These are phyloP conservation scores for Vicia faba DNA, from an alignment of 306 rosid genomes.

Conservation along the genomic window DNA sequence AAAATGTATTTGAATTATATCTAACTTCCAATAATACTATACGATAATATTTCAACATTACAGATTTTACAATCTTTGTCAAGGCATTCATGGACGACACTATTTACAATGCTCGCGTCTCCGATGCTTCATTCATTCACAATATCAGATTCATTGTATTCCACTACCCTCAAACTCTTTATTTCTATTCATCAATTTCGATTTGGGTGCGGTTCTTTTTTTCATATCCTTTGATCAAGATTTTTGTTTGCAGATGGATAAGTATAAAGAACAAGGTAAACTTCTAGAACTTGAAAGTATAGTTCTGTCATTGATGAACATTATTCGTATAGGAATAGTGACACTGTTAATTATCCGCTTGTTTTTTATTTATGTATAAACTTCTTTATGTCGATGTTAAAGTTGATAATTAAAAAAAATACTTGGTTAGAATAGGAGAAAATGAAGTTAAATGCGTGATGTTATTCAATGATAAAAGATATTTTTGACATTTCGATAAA, in stretches of 20 bases:
- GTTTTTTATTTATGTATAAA: too few species aligned
- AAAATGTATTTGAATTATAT: too few species aligned
- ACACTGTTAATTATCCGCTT: too few species aligned
- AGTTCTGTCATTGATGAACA: constrained; percentile 76
- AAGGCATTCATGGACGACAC: constrained; percentile 72
- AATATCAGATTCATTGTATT: constrained; percentile 90
- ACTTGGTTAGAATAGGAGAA: too few species aligned
- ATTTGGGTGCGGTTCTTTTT: neutral
- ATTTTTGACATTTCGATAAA: too few species aligned
- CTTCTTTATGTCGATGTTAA: too few species aligned
- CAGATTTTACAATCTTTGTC: too few species aligned
- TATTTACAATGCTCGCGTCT: constrained; percentile 66
- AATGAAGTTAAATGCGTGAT: too few species aligned
- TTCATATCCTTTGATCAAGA: neutral
- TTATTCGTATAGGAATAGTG: constrained; percentile 65
- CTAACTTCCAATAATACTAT: too few species aligned
- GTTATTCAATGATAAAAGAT: too few species aligned
- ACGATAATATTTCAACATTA: too few species aligned
- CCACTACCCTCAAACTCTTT: neutral
- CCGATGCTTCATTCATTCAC: constrained; percentile 57
- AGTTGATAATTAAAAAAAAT: too few species aligned
- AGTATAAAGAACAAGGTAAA: constrained; percentile 96
- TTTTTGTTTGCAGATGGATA: constrained; percentile 68
- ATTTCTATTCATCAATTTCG: neutral
- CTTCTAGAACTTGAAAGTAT: constrained; percentile 90